phyloP scores from a whole-genome alignment of 495 filamentous ascomycete genomes.

The Pseudevernia furfuracea region DNA sequence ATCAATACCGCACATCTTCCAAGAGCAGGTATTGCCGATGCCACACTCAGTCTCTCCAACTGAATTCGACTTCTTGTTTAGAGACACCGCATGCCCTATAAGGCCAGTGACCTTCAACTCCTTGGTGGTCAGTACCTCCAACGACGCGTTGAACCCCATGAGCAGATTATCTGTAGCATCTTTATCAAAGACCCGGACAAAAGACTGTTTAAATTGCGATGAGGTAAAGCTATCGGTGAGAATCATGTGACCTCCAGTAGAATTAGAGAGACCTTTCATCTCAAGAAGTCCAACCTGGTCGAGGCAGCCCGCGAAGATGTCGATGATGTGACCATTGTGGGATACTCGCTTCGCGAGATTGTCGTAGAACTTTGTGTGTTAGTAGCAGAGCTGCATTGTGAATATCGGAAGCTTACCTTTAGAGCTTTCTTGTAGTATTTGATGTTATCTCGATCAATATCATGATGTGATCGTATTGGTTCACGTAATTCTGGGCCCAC shows the following conservation, averaged over 20 bases:
- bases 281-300: constrained; percentile 97
- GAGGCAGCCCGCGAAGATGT: constrained; percentile 96
- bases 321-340: constrained; percentile 94
- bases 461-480: constrained; percentile 96
- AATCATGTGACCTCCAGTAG: constrained; percentile 96
- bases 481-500: constrained; percentile 96
- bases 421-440: constrained; percentile 99
- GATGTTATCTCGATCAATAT: constrained; percentile 97
- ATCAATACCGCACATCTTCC: constrained; percentile 99
- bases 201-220: constrained; percentile 99
- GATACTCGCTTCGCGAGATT: constrained; percentile 91
- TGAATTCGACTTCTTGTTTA: constrained; percentile 96
- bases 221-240: constrained; percentile 98
- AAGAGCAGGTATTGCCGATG: constrained; percentile 97
- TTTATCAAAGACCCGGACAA: constrained; percentile 94
- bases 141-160: constrained; percentile 97
- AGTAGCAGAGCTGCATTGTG: constrained; percentile 21
- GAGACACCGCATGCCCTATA: constrained; percentile 90
- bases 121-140: constrained; percentile 96
- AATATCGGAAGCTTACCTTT: constrained; percentile 54
- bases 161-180: constrained; percentile 87
- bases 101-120: constrained; percentile 97
- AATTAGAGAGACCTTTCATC: constrained; percentile 97
- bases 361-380: constrained; percentile 76
- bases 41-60: constrained; percentile 98